Conservation (phyloP, 352 stramenopile species). For the Globisporangium takayamanum region DNA sequence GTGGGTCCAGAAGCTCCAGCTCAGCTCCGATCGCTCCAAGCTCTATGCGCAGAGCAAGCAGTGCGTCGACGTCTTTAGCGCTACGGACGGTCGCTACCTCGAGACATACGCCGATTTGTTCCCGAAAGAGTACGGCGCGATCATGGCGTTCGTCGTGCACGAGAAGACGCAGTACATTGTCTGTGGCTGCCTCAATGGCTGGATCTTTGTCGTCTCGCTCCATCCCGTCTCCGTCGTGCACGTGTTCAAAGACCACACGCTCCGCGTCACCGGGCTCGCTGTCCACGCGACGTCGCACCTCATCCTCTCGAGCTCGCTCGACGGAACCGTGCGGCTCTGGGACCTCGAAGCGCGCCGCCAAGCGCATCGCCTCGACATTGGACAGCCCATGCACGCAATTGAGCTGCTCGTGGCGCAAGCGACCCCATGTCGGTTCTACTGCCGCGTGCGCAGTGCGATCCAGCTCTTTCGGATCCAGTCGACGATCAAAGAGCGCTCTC, state of each 20-base stretch:
- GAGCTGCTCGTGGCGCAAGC: conserved; percentile 28
- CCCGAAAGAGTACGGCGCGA: conserved; percentile 39
- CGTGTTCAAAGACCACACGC: conserved; percentile 67
- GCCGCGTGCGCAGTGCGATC: conserved; percentile 44
- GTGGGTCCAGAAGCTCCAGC: conserved; percentile 52
- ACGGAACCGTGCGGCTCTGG: conserved; percentile 60
- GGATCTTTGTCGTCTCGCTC: conserved; percentile 49
- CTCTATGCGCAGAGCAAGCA: conserved; percentile 47
- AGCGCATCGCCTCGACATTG: conserved; percentile 53
- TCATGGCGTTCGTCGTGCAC: conserved; percentile 60
- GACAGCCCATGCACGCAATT: conserved; percentile 34
- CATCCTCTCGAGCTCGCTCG: conserved; percentile 64
- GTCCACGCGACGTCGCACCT: conserved; percentile 45
- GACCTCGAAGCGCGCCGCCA: conserved; percentile 58
- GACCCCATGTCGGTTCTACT: conserved; percentile 52
- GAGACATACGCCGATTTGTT: conserved; percentile 54
- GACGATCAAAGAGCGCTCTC: conserved; percentile 57
- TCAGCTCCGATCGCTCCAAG: conserved; percentile 29
- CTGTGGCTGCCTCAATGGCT: conserved; percentile 48
- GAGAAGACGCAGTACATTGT: conserved; percentile 64
- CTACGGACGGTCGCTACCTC: conserved; percentile 32
- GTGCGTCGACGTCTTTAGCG: conserved; percentile 50
- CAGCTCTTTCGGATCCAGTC: conserved; percentile 59
- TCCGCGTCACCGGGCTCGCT: conserved; percentile 41
- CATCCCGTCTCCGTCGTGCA: conserved; percentile 51